These are phyloP conservation scores for Lasiosphaeris hirsuta DNA, from an alignment of 495 filamentous ascomycete species.

Conservation along the genomic window DNA sequence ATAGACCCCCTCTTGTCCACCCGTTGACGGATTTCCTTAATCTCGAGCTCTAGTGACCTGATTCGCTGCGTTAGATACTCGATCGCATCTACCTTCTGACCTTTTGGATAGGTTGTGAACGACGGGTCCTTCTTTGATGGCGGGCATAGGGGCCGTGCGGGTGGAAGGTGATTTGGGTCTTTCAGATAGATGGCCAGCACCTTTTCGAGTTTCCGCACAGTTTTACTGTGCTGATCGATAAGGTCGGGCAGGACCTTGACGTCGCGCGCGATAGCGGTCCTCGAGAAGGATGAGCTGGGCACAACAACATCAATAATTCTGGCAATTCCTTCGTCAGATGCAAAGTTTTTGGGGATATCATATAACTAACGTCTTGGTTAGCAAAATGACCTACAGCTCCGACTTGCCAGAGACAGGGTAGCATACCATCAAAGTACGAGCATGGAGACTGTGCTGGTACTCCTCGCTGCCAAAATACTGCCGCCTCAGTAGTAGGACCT, in stretches of 20 bases:
- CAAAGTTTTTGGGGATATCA: conserved; percentile 69
- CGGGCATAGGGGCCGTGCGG: conserved; percentile 72
- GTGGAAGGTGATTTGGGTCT: conserved; percentile 75
- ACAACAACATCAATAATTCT: conserved; percentile 71
- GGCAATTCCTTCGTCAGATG: conserved; percentile 83
- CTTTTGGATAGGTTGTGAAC: conserved; percentile 53
- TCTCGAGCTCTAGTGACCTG: conserved; percentile 72
- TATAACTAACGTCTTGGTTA: conserved; percentile 58
- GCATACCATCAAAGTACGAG: conserved; percentile 81
- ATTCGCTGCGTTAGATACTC: conserved; percentile 88
- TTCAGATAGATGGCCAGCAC: conserved; percentile 86
- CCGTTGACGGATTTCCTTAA: conserved; percentile 73
- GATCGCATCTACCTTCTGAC: conserved; percentile 85
- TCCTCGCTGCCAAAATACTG: conserved; percentile 83
- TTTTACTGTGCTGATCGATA: conserved; percentile 77
- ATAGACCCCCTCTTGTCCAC: conserved; percentile 85
- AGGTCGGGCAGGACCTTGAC: conserved; percentile 81
- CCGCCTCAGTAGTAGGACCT: conserved; percentile 64
- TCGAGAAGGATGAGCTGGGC: conserved; percentile 70
- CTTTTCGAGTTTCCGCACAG: conserved; percentile 76
- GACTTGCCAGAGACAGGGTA: background rate
- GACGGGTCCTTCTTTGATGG: conserved; percentile 69
- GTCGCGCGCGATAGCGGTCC: conserved; percentile 82
- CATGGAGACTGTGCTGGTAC: conserved; percentile 83
- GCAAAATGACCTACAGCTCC: background rate